A percentile compares a stretch with the other conserved stretches of the same genome.
phyloP scores from a whole-genome alignment of 495 filamentous ascomycete species.

The Aspergillus coremiiformis region DNA sequence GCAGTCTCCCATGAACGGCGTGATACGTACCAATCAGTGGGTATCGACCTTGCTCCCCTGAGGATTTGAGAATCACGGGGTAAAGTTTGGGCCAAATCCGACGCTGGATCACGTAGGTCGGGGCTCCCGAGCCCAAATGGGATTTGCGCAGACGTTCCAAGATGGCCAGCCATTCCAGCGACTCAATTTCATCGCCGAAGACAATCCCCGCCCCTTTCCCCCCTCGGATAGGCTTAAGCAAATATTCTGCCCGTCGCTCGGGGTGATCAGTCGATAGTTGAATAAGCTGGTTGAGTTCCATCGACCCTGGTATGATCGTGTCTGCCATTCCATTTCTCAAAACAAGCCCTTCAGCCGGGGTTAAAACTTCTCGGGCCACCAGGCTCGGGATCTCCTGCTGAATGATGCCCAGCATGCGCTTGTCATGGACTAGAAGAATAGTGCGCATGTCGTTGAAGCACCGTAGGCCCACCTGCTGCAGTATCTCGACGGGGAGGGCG shows the following conservation, averaged over 20 bases:
- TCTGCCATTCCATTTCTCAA: slow-evolving; percentile 19
- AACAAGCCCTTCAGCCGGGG: slow-evolving; percentile 16
- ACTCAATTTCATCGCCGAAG: slow-evolving; percentile 30
- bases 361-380: slow-evolving; percentile 18
- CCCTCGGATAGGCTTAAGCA: slow-evolving; percentile 32
- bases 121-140: not conserved
- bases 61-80: slow-evolving; percentile 16
- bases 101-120: slow-evolving; percentile 25
- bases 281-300: slow-evolving; percentile 11
- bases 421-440: slow-evolving; percentile 38
- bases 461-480: slow-evolving; percentile 21
- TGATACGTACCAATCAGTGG: slow-evolving; percentile 25
- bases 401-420: slow-evolving; percentile 39
- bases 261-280: not conserved
- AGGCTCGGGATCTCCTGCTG: slow-evolving; percentile 28
- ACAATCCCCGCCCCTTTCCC: slow-evolving; percentile 38
- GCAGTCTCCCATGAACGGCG: slow-evolving; percentile 15
- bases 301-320: slow-evolving; percentile 19
- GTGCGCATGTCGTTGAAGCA: slow-evolving; percentile 41
- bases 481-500: slow-evolving; percentile 21
- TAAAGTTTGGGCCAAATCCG: slow-evolving; percentile 16
- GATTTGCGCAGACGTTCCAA: slow-evolving; percentile 11
- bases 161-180: slow-evolving; percentile 18
- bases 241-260: slow-evolving; percentile 20
- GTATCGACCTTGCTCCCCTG: not conserved